Evolutionary conservation across 208 protist species (phyloP).

Genomic region (Wallacemonas sp.): DNA sequence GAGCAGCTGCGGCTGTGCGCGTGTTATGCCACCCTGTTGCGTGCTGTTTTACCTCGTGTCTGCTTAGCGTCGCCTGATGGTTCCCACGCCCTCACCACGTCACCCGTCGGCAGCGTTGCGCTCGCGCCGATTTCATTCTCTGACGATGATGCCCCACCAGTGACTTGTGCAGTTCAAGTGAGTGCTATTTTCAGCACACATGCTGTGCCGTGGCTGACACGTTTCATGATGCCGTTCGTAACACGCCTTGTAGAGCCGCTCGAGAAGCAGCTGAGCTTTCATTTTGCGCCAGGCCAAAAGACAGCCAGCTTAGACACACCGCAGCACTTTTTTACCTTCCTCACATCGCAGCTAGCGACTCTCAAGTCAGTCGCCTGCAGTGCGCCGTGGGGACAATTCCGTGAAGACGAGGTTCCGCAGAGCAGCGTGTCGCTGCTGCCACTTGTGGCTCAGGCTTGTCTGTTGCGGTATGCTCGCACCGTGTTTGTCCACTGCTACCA

Average conservation of each 20-base stretch:
- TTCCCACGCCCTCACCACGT: background rate
- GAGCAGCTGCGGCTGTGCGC: background rate
- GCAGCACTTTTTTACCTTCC: slow-evolving; percentile 79
- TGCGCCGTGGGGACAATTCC: too few species aligned
- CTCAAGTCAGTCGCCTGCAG: too few species aligned
- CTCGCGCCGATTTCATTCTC: background rate
- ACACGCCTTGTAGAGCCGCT: slow-evolving; percentile 31
- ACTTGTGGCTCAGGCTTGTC: slow-evolving; percentile 11
- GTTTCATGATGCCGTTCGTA: slow-evolving; percentile 41
- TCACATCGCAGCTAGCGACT: slow-evolving; percentile 21
- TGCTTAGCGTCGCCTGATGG: too few species aligned
- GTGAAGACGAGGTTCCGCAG: too few species aligned
- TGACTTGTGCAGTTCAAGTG: background rate
- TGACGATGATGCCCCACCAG: background rate
- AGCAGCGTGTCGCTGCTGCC: too few species aligned
- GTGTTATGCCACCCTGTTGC: background rate
- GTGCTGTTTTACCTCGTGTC: background rate
- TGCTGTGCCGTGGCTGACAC: slow-evolving; percentile 1
- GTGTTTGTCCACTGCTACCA: slow-evolving; percentile 55
- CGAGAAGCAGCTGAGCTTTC: slow-evolving; percentile 65
- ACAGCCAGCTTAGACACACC: slow-evolving; percentile 54
- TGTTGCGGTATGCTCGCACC: slow-evolving; percentile 27
- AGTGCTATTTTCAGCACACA: background rate
- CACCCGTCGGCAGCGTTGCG: background rate
- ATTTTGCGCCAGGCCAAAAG: slow-evolving; percentile 47